Percentiles rank a stretch among this genome's conserved stretches.
phyloP scores from a whole-genome alignment of 2,329 filamentous ascomycete species.

The Neopestalotiopsis sp. region DNA sequence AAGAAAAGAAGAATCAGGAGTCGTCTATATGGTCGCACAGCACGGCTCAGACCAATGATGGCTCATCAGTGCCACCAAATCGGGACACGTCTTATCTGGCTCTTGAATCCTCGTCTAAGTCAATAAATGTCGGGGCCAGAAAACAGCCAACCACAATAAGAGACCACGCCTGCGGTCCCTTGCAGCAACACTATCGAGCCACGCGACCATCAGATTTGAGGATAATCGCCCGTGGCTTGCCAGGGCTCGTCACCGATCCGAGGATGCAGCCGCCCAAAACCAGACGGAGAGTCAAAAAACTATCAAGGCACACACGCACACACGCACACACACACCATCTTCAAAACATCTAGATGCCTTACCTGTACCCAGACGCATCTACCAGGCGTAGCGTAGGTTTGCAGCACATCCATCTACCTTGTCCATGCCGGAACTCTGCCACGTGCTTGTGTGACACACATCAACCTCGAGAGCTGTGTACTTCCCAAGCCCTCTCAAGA shows the following conservation, averaged over 20 bases:
- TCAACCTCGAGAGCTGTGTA: neutral
- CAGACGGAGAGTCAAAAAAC: neutral
- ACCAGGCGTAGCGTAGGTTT: neutral
- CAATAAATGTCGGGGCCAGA: neutral
- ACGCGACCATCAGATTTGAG: neutral
- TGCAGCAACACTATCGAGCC: neutral
- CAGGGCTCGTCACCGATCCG: neutral
- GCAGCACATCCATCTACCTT: neutral
- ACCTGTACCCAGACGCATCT: neutral
- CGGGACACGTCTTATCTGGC: neutral
- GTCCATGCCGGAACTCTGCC: neutral
- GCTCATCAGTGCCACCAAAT: neutral
- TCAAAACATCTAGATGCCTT: neutral
- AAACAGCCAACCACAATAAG: neutral
- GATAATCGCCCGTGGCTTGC: neutral
- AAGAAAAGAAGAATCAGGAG: neutral
- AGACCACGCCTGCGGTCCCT: neutral
- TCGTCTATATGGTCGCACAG: neutral
- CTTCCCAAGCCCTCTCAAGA: neutral
- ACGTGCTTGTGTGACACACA: neutral
- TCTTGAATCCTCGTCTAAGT: neutral
- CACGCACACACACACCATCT: neutral
- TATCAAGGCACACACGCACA: neutral
- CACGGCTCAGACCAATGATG: neutral
- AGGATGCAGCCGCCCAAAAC: neutral